Base-by-base conservation (phyloP, 176 grass and related monocot genomes). In the Hordeum marinum region DNA sequence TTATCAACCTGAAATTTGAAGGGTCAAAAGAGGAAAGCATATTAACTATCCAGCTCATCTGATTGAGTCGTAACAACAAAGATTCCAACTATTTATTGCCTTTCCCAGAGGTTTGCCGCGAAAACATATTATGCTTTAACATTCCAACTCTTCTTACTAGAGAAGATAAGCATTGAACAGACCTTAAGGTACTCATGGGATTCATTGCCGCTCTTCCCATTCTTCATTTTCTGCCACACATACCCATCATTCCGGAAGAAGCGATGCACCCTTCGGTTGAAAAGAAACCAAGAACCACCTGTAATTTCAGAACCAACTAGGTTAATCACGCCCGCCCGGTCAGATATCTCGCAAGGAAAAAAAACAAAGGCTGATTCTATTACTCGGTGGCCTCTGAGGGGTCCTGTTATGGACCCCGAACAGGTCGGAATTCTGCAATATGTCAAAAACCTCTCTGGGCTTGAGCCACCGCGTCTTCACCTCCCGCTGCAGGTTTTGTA, bases 201-300 rank as follows among this genome's bases (percentile, higher is more conserved):
- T 96, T 99, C 97, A 12, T 80, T 83, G 82, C 86, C 58, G 20
- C 83, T 88, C 75, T 83, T 99, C 37, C 97, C 93, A 26, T 85
- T 86, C 77, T 10, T 86, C 86, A 94, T 99, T 86, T 85, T 99
- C 71, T 48, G 67, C 97, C 97, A 99, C 50, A 58, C 82, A 35
- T 87, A 86, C 45, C 94, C 97, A 88, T 99, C 97, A 68, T 89
- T 92, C 59, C 97, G 86, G 63, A 94, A 99, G 83, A 81, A 85
- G 8, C 96, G 91, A 88, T 92, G 88, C 75, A 99, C 86, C 79
- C 94, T 92, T 35, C 83, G 88, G 75, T 99, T 94, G 90, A 92
- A 99, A 78, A 99, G 91, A 77, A 92, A 96, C 83, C 94, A 92
- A 58, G 88, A 91, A 82, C 97, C 97, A 91, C 92, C 97, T 99